Evolutionary conservation across 805 yeast species (phyloP), one percentile per base, ranked within the genome.

Genomic region (Hanseniaspora occidentalis): DNA sequence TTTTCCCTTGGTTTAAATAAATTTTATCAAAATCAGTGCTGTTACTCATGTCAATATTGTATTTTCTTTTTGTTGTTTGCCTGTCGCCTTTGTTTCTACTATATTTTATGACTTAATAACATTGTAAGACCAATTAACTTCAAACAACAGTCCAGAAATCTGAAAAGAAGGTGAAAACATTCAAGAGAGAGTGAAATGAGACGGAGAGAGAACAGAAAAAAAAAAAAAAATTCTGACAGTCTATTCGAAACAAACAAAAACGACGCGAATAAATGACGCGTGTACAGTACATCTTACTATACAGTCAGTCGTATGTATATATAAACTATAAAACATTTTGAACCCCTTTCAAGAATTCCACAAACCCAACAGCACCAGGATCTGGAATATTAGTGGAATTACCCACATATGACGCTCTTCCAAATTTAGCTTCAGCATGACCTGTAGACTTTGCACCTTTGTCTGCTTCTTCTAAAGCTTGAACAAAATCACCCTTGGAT

Each of bases 351-450:
- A 66, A 48, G 52, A 64, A 65, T 43, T 59, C 83, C 26, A 77
- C 81, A 19, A 88, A 64, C 3, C 96, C 96, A 43, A 84, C 75
- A 2, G 96, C 96, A 47, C 97, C 96, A 4, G 97, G 96, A 52
- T 88, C 97, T 1, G 95, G 94, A 23, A 86, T 62, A 3, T 60
- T 61, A 21, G 51, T 47, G 5, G 68, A 67, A n/a, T 82, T 84
- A 20, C 84, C 85, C 21, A 88, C 96, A 56, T 88, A 89, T 4
- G 94, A 80, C 14, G 97, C 95, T 53, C 97, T 75, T 23, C 97
- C 97, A 50, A 89, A 85, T 50, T 79, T 79, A 35, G 96, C 96
- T 47, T 75, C 79, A 47, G 83, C 62, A 27, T 74, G 65, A 38
- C 77, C 76, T 1, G 97, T 89, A 3, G 71, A 62, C 36, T 82